Evolutionary conservation across 2,329 filamentous ascomycete species (phyloP).

Genomic region (Furcasterigmium furcatum): DNA sequence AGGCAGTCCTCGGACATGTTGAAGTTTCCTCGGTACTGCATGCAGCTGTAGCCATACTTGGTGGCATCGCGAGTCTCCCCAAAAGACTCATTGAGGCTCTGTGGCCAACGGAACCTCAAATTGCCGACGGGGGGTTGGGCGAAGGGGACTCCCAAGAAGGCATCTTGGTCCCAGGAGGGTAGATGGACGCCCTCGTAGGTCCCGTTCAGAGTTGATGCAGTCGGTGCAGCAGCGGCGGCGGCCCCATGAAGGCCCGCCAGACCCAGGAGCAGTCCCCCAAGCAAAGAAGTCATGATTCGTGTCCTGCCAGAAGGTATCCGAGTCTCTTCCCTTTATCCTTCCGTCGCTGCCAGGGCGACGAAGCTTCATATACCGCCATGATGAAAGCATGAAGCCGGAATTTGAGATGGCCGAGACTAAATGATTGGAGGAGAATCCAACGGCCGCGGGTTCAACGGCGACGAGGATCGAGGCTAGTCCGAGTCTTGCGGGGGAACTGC

Average conservation of each 20-base stretch:
- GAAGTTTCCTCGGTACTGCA: constrained; percentile 39
- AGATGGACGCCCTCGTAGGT: constrained; percentile 29
- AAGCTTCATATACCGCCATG: too few relatives aligned
- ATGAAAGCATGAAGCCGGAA: too few relatives aligned
- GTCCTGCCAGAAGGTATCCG: background rate
- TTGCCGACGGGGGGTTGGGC: constrained; percentile 32
- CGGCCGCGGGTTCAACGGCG: background rate
- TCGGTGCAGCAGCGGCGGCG: constrained; percentile 6
- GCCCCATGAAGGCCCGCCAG: constrained; percentile 4
- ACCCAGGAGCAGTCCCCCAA: background rate
- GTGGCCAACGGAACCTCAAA: constrained; percentile 31
- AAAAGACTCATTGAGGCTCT: constrained; percentile 34
- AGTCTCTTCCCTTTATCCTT: too few relatives aligned
- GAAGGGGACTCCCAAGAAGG: constrained; percentile 29
- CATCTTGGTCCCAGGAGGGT: constrained; percentile 31
- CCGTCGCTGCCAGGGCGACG: too few relatives aligned
- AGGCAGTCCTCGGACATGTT: constrained; percentile 47
- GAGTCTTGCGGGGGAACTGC: background rate
- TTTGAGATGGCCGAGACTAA: background rate
- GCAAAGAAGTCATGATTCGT: constrained; percentile 5
- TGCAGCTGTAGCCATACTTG: constrained; percentile 39
- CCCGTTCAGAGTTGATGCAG: constrained; percentile 22
- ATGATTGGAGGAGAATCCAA: constrained; percentile 3
- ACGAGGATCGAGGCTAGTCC: background rate
- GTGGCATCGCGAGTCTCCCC: constrained; percentile 33